A percentile compares a stretch with the other conserved stretches of the same genome.
These are phyloP conservation scores for Candida anglica DNA, from an alignment of 805 yeast species.

Conservation along the genomic window DNA sequence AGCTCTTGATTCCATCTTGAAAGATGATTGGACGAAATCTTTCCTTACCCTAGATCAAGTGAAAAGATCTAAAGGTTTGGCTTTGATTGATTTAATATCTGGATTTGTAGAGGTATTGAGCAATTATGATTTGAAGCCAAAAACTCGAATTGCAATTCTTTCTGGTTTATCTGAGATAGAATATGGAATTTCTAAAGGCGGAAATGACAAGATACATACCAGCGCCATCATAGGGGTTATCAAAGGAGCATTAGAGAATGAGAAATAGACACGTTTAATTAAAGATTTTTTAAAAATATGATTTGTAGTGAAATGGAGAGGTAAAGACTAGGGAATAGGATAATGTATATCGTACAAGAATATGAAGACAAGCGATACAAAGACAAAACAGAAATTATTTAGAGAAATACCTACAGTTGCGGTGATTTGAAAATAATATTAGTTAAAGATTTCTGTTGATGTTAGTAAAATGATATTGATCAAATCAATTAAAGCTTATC, in stretches of 20 bases:
- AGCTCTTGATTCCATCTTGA: constrained; percentile 70
- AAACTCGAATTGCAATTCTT: constrained; percentile 60
- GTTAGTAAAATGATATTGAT: too few species aligned
- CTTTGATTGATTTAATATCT: constrained; percentile 77
- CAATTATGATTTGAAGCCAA: constrained; percentile 58
- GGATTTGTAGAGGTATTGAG: constrained; percentile 73
- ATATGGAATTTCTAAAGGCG: constrained; percentile 88
- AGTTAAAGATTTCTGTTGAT: too few species aligned
- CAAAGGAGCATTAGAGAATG: constrained; percentile 56
- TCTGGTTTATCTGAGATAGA: constrained; percentile 82
- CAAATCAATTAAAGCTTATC: constrained; percentile 5
- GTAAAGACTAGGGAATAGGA: neutral
- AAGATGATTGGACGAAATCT: constrained; percentile 85
- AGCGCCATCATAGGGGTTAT: constrained; percentile 88
- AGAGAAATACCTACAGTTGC: too few species aligned
- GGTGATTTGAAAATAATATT: too few species aligned
- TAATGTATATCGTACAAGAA: neutral
- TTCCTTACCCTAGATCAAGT: constrained; percentile 60
- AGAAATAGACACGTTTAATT: constrained; percentile 4
- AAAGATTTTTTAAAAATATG: neutral
- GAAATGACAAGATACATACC: constrained; percentile 83
- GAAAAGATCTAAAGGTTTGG: constrained; percentile 76
- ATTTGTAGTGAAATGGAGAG: too few species aligned
- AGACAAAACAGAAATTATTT: too few species aligned
- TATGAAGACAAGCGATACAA: too few species aligned